Conservation (phyloP, 768 basidiomycete species). For the Pholiota microspora region DNA sequence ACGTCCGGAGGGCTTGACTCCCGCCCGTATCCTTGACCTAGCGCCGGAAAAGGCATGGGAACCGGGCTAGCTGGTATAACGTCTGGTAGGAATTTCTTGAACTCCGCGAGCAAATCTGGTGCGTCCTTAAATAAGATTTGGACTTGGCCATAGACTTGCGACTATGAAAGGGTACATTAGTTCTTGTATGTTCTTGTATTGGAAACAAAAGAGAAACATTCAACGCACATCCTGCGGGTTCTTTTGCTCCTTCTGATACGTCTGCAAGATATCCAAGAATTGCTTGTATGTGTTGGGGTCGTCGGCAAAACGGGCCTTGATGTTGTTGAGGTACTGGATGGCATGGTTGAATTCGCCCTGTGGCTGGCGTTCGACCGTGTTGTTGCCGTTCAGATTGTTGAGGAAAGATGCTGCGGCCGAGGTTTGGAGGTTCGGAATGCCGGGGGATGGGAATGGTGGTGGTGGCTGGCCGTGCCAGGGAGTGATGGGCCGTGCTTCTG, state of each 20-base stretch:
- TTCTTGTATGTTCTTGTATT: background rate
- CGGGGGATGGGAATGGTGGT: constrained; percentile 43
- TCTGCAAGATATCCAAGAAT: constrained; percentile 85
- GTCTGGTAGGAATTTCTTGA: constrained; percentile 80
- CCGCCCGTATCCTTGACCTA: constrained; percentile 25
- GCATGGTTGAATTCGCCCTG: constrained; percentile 86
- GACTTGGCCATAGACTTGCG: constrained; percentile 80
- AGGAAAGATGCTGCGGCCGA: constrained; percentile 66
- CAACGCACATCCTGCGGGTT: constrained; percentile 65
- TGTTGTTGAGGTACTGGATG: constrained; percentile 97
- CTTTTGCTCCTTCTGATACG: constrained; percentile 83
- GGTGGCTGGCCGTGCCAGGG: constrained; percentile 44
- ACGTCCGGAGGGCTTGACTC: constrained; percentile 42
- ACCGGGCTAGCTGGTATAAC: constrained; percentile 41
- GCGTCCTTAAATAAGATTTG: constrained; percentile 80
- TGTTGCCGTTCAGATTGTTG: constrained; percentile 45
- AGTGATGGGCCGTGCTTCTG: constrained; percentile 54
- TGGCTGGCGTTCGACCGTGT: constrained; percentile 47
- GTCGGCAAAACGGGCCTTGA: constrained; percentile 86
- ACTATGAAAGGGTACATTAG: constrained; percentile 31
- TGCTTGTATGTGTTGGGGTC: constrained; percentile 93
- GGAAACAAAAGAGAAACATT: constrained; percentile 7
- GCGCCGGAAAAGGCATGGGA: no score
- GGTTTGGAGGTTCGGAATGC: constrained; percentile 44
- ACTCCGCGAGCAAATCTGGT: constrained; percentile 75